These are phyloP conservation scores for Gomphus bonarii DNA, from an alignment of 1,284 basidiomycete genomes.

Conservation along the genomic window DNA sequence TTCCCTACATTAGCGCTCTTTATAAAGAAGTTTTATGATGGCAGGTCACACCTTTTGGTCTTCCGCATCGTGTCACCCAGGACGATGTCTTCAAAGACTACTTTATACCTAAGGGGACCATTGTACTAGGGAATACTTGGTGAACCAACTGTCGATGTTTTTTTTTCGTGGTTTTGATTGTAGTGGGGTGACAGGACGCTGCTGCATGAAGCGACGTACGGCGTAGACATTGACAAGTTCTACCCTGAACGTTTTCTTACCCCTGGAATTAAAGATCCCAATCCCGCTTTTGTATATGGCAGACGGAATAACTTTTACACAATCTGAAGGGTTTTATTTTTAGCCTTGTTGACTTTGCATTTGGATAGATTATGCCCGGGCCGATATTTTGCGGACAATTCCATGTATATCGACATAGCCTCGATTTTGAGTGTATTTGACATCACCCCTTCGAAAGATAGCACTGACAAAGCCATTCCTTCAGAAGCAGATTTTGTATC, in stretches of 20 bases:
- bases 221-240: not conserved
- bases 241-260: too few species aligned
- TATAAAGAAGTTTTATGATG: constrained; percentile 8
- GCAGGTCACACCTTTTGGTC: constrained; percentile 4
- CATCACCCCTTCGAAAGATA: constrained; percentile 4
- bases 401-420: constrained; percentile 13
- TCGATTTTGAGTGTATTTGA: constrained; percentile 15
- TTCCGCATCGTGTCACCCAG: constrained; percentile 11
- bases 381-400: constrained; percentile 12
- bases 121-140: constrained; percentile 12
- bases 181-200: too few species aligned
- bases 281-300: too few species aligned
- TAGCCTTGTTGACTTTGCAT: not conserved
- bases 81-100: constrained; percentile 14
- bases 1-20: constrained; percentile 6
- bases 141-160: not conserved
- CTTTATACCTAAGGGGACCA: constrained; percentile 9
- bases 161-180: not conserved
- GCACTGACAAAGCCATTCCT: not conserved
- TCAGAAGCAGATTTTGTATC: not conserved
- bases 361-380: constrained; percentile 15
- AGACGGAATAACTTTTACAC: not conserved
- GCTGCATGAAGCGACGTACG: not conserved
- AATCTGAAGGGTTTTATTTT: not conserved
- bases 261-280: not conserved